phyloP scores from a whole-genome alignment of 2,329 filamentous ascomycete genomes.

The Fusarium anguioides region DNA sequence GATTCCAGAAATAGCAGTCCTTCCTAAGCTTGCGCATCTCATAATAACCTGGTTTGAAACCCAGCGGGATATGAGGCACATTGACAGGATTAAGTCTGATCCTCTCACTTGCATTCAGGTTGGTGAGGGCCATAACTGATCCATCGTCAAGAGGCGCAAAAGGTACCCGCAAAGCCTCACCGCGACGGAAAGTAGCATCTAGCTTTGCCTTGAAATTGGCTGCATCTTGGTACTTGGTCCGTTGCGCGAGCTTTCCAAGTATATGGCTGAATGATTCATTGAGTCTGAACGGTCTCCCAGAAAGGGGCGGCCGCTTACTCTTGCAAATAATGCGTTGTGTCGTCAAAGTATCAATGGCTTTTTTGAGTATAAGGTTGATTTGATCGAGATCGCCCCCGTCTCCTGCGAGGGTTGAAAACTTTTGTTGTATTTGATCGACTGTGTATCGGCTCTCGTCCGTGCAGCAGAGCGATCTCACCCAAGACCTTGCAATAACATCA shows the following conservation, averaged over 20 bases:
- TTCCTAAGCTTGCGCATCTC: slow-evolving; percentile 76
- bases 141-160: slow-evolving; percentile 71
- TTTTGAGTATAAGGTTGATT: slow-evolving; percentile 59
- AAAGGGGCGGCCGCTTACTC: slow-evolving; percentile 67
- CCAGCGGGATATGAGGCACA: slow-evolving; percentile 73
- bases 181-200: slow-evolving; percentile 64
- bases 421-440: slow-evolving; percentile 60
- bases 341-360: slow-evolving; percentile 61
- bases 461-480: slow-evolving; percentile 68
- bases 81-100: slow-evolving; percentile 65
- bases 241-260: slow-evolving; percentile 67
- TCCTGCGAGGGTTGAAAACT: slow-evolving; percentile 62
- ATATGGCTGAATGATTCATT: slow-evolving; percentile 67
- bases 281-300: slow-evolving; percentile 71
- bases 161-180: slow-evolving; percentile 58
- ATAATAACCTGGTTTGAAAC: slow-evolving; percentile 77
- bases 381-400: slow-evolving; percentile 49
- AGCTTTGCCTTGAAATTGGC: slow-evolving; percentile 68
- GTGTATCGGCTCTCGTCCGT: slow-evolving; percentile 63
- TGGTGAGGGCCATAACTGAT: slow-evolving; percentile 73
- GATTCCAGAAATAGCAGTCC: slow-evolving; percentile 70
- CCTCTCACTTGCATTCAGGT: slow-evolving; percentile 69
- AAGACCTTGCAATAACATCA: slow-evolving; percentile 63
- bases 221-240: slow-evolving; percentile 67
- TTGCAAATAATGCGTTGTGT: slow-evolving; percentile 67